These are phyloP conservation scores for Multifurca ochricompacta DNA, from an alignment of 768 basidiomycete genomes.

Conservation along the genomic window DNA sequence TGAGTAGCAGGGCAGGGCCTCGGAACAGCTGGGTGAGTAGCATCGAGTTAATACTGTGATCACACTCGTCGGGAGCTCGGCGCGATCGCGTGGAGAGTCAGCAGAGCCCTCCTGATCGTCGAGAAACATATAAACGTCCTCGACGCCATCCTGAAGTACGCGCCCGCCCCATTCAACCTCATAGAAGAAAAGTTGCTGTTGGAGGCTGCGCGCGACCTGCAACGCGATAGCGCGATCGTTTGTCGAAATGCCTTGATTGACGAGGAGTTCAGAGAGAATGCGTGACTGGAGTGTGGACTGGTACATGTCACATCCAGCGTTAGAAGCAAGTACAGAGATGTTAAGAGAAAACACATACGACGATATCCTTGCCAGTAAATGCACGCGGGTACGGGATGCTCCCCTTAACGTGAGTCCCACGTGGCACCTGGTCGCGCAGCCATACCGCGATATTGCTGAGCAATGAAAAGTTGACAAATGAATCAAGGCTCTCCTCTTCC, in stretches of 20 bases:
- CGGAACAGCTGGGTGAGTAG: constrained; percentile 80
- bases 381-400: constrained; percentile 84
- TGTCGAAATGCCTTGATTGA: constrained; percentile 64
- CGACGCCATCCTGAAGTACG: constrained; percentile 76
- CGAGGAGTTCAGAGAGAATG: constrained; percentile 76
- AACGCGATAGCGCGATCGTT: constrained; percentile 79
- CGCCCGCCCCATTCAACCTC: constrained; percentile 94
- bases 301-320: not conserved
- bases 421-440: constrained; percentile 82
- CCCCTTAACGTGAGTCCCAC: constrained; percentile 83
- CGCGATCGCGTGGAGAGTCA: constrained; percentile 51
- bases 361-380: constrained; percentile 92
- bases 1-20: constrained; percentile 75
- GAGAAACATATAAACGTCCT: constrained; percentile 90
- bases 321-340: not conserved
- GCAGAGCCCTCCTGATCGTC: constrained; percentile 68
- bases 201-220: constrained; percentile 82
- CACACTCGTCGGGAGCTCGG: constrained; percentile 81
- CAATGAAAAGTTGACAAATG: constrained; percentile 83
- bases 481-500: constrained; percentile 50
- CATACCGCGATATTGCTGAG: constrained; percentile 86
- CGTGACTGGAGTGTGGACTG: constrained; percentile 85
- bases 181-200: constrained; percentile 90
- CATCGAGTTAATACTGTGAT: constrained; percentile 86
- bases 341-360: constrained; percentile 45